A percentile compares a stretch with the other conserved stretches of the same genome.
Evolutionary conservation across 2,329 filamentous ascomycete genomes (phyloP).

Genomic region (Stachybotrys chartarum): DNA sequence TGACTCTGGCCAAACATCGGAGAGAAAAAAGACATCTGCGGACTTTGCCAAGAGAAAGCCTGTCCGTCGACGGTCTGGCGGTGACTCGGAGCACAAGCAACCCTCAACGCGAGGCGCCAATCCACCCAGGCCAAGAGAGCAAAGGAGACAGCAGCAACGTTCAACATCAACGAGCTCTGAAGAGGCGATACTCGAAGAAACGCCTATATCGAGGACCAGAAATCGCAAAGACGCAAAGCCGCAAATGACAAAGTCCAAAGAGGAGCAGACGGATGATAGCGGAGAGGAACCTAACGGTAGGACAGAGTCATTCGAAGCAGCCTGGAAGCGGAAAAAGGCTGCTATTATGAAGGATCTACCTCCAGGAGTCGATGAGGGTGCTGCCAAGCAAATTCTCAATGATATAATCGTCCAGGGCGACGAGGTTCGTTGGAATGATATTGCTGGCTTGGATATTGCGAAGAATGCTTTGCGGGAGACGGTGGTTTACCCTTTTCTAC

Average conservation of each 20-base stretch:
- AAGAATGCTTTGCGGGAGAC: slow-evolving; percentile 91
- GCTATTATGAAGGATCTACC: slow-evolving; percentile 71
- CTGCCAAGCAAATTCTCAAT: slow-evolving; percentile 88
- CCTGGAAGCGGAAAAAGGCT: slow-evolving; percentile 55
- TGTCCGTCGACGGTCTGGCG: slow-evolving; percentile 7
- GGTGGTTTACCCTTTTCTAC: slow-evolving; percentile 92
- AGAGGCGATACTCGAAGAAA: slow-evolving; percentile 12
- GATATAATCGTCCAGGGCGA: slow-evolving; percentile 94
- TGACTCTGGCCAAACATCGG: slow-evolving; percentile 12
- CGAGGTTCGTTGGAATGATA: slow-evolving; percentile 89
- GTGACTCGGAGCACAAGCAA: slow-evolving; percentile 7
- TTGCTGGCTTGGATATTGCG: slow-evolving; percentile 82
- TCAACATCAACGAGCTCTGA: slow-evolving; percentile 19
- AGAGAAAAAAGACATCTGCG: slow-evolving; percentile 11
- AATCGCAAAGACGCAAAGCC: neutral
- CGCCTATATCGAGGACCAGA: slow-evolving; percentile 12
- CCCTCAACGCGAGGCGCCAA: slow-evolving; percentile 8
- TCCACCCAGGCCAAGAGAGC: slow-evolving; percentile 12
- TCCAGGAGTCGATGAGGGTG: slow-evolving; percentile 70
- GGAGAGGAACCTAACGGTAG: slow-evolving; percentile 40
- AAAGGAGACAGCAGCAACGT: slow-evolving; percentile 8
- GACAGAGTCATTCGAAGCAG: slow-evolving; percentile 13
- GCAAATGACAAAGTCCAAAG: slow-evolving; percentile 17
- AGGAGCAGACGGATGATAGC: slow-evolving; percentile 30
- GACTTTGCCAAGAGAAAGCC: slow-evolving; percentile 7